Conservation (phyloP, 2,329 filamentous ascomycete genomes). For the Exophiala sideris region DNA sequence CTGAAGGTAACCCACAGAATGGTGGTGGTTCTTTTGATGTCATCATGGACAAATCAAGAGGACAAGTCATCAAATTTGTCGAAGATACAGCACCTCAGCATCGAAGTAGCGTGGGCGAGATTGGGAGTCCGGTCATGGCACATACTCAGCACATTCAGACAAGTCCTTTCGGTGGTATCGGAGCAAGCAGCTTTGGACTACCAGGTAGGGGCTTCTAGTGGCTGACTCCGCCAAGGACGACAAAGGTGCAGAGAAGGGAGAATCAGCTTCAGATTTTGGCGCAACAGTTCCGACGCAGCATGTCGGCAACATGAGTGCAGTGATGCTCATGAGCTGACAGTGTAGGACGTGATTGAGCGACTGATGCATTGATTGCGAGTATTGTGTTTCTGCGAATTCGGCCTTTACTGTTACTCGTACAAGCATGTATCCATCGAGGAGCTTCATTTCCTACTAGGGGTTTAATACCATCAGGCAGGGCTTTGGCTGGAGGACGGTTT, state of each 20-base stretch:
- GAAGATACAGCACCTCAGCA: conserved; percentile 48
- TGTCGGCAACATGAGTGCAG: conserved; percentile 9
- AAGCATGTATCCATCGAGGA: background rate
- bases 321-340: background rate
- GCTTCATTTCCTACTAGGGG: background rate
- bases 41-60: conserved; percentile 48
- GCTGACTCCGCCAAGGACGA: conserved; percentile 21
- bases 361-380: background rate
- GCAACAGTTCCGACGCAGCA: conserved; percentile 15
- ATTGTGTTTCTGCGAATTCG: background rate
- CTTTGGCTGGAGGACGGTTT: background rate
- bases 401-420: background rate
- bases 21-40: conserved; percentile 85
- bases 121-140: conserved; percentile 59
- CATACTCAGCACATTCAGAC: conserved; percentile 22
- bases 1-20: conserved; percentile 79
- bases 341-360: background rate
- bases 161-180: conserved; percentile 18
- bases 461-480: background rate
- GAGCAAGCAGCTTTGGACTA: conserved; percentile 21
- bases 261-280: conserved; percentile 5
- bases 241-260: conserved; percentile 1
- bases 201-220: conserved; percentile 26
- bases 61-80: conserved; percentile 48
- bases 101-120: conserved; percentile 59